Percentiles rank a stretch among this genome's conserved stretches.
Conservation (phyloP, 2,329 filamentous ascomycete genomes). For the Nakataea oryzae region DNA sequence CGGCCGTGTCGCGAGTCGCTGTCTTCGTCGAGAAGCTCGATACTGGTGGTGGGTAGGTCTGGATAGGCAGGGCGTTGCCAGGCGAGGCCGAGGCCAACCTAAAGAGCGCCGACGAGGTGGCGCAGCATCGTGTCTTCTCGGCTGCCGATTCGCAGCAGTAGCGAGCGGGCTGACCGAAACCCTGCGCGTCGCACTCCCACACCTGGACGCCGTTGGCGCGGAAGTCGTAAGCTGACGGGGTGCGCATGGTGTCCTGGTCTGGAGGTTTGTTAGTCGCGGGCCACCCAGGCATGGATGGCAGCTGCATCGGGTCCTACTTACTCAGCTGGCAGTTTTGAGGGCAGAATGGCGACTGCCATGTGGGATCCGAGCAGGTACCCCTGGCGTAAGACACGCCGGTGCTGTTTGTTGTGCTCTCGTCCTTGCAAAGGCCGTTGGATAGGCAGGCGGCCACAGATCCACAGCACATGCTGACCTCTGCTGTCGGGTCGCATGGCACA, state of each 20-base stretch:
- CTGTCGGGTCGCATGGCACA: slow-evolving; percentile 7
- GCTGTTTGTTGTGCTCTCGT: slow-evolving; percentile 3
- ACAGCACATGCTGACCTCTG: slow-evolving; percentile 11
- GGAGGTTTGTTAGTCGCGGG: not conserved
- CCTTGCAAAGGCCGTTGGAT: slow-evolving; percentile 8
- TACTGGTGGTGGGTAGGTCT: slow-evolving; percentile 3
- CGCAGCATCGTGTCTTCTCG: slow-evolving; percentile 9
- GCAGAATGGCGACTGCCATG: slow-evolving; percentile 22
- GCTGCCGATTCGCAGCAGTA: slow-evolving; percentile 10
- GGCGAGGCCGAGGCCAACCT: slow-evolving; percentile 5
- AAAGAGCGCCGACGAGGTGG: slow-evolving; percentile 7
- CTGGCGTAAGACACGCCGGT: slow-evolving; percentile 7
- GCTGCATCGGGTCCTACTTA: not conserved
- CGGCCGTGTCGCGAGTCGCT: not conserved
- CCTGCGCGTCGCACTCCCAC: slow-evolving; percentile 8
- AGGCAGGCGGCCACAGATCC: slow-evolving; percentile 4
- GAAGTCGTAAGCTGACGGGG: slow-evolving; percentile 8
- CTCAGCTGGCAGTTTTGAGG: slow-evolving; percentile 28
- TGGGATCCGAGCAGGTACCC: slow-evolving; percentile 8
- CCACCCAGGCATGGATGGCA: not conserved
- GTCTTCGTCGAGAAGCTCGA: not conserved
- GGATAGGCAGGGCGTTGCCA: slow-evolving; percentile 8
- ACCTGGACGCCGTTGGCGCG: slow-evolving; percentile 8
- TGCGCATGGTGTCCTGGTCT: slow-evolving; percentile 6
- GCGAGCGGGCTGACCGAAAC: slow-evolving; percentile 6